Conservation (phyloP, 2,329 filamentous ascomycete genomes). For the Cordyceps sp. region DNA sequence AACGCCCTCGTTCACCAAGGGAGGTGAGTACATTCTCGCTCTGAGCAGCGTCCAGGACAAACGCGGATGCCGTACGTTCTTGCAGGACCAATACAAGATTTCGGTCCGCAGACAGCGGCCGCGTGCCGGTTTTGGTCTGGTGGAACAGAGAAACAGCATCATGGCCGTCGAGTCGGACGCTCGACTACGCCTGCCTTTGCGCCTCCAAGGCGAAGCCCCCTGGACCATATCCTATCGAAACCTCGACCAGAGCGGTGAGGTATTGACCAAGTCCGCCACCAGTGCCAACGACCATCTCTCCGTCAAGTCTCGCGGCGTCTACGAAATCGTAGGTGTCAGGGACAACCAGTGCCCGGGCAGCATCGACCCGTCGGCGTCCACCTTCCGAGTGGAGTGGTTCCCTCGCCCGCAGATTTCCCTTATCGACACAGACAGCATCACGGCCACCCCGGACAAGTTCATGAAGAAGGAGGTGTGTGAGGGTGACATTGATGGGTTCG, state of each 20-base stretch:
- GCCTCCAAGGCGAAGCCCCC: conserved; percentile 70
- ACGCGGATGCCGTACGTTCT: conserved; percentile 68
- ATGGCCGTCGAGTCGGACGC: conserved; percentile 58
- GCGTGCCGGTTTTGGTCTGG: conserved; percentile 66
- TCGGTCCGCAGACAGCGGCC: conserved; percentile 78
- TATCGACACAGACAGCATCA: conserved; percentile 46
- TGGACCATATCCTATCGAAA: conserved; percentile 71
- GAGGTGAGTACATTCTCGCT: conserved; percentile 79
- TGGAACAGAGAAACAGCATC: conserved; percentile 64
- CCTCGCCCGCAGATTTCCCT: conserved; percentile 58
- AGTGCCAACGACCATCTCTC: conserved; percentile 51
- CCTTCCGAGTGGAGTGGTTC: conserved; percentile 75
- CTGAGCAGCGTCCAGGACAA: conserved; percentile 76
- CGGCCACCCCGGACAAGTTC: conserved; percentile 33
- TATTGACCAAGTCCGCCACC: conserved; percentile 30
- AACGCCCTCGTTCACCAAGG: conserved; percentile 57
- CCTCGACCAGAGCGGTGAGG: conserved; percentile 30
- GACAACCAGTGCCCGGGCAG: conserved; percentile 72
- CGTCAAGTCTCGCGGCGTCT: conserved; percentile 53
- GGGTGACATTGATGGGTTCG: conserved; percentile 80
- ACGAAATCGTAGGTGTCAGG: conserved; percentile 60
- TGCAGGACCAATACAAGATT: conserved; percentile 75
- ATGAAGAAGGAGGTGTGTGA: conserved; percentile 78
- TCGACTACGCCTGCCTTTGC: conserved; percentile 58
- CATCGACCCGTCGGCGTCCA: conserved; percentile 56